Conservation (phyloP, 495 filamentous ascomycete species). For the Aspergillus saccharolyticus region DNA sequence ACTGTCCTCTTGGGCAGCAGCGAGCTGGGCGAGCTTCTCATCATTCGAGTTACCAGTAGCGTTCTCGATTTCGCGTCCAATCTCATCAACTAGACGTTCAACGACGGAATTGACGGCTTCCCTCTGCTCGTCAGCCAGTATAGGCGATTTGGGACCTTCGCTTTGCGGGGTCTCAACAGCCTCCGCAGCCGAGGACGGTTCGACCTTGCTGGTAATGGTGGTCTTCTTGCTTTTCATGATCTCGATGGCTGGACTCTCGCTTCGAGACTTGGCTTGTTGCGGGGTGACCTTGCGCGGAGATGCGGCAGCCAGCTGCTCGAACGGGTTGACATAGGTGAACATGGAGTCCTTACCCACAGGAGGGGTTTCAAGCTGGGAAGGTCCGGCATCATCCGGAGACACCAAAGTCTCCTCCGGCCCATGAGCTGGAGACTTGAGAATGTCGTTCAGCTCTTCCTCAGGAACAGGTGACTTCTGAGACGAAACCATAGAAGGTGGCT, state of each 20-base stretch:
- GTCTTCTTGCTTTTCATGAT: conserved; percentile 22
- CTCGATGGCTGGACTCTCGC: conserved; percentile 34
- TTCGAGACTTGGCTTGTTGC: conserved; percentile 37
- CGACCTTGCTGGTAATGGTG: conserved; percentile 19
- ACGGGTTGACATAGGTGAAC: conserved; percentile 77
- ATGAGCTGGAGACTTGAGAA: conserved; percentile 23
- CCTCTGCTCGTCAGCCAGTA: conserved; percentile 37
- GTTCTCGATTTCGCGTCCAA: conserved; percentile 64
- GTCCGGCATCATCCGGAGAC: conserved; percentile 10
- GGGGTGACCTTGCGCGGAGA: conserved; percentile 56
- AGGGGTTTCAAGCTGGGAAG: conserved; percentile 29
- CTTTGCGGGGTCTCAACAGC: conserved; percentile 4
- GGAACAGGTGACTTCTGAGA: conserved; percentile 15
- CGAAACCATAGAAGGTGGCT: conserved; percentile 13
- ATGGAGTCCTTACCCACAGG: conserved; percentile 40
- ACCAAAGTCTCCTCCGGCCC: conserved; percentile 16
- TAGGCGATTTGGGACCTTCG: conserved; percentile 31
- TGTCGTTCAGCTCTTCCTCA: conserved; percentile 6
- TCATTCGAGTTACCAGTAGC: conserved; percentile 50
- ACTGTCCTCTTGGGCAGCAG: conserved; percentile 28
- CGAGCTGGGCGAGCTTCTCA: conserved; percentile 23
- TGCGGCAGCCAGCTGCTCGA: conserved; percentile 67
- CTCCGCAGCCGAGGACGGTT: conserved; percentile 11
- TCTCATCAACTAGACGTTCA: conserved; percentile 59
- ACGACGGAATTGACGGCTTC: conserved; percentile 71